phyloP scores from a whole-genome alignment of 169 alveolate genomes.

The Eimeria falciformis region DNA sequence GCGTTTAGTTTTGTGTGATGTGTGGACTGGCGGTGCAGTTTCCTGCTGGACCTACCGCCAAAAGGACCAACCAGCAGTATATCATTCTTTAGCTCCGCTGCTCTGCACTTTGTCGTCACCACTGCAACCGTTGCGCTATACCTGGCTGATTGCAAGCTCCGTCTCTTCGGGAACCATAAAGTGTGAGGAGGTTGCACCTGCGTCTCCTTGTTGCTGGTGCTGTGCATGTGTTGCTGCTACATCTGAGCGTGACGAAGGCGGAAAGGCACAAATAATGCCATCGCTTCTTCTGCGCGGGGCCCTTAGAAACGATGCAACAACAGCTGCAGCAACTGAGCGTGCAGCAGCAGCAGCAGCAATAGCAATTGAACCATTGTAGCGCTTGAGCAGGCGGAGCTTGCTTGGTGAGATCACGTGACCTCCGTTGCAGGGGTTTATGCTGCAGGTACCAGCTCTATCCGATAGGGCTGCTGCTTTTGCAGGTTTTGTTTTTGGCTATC shows the following conservation, averaged over 20 bases:
- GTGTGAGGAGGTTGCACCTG: not conserved
- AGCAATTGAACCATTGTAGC: not conserved
- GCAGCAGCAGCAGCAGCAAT: not conserved
- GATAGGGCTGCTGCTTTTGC: constrained; percentile 35
- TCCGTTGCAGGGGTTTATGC: not conserved
- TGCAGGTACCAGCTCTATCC: constrained; percentile 45
- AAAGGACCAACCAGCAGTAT: constrained; percentile 81
- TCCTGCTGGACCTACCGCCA: constrained; percentile 83
- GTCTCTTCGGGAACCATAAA: constrained; percentile 57
- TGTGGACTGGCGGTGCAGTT: constrained; percentile 21
- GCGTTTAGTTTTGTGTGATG: too few species aligned
- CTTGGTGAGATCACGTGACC: not conserved
- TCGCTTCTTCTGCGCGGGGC: not conserved
- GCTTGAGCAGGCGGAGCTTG: too few species aligned
- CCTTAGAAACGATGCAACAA: not conserved
- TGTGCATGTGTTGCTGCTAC: not conserved
- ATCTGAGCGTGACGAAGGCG: too few species aligned
- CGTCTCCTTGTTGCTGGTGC: not conserved
- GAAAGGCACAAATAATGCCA: too few species aligned
- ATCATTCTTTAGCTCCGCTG: constrained; percentile 84
- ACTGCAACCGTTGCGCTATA: constrained; percentile 80
- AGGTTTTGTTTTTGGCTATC: constrained; percentile 3
- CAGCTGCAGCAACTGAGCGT: not conserved
- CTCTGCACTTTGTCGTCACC: constrained; percentile 82
- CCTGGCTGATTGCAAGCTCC: constrained; percentile 82